Evolutionary conservation across 306 rosid species (phyloP).

Genomic region (Gillenia trifoliata): DNA sequence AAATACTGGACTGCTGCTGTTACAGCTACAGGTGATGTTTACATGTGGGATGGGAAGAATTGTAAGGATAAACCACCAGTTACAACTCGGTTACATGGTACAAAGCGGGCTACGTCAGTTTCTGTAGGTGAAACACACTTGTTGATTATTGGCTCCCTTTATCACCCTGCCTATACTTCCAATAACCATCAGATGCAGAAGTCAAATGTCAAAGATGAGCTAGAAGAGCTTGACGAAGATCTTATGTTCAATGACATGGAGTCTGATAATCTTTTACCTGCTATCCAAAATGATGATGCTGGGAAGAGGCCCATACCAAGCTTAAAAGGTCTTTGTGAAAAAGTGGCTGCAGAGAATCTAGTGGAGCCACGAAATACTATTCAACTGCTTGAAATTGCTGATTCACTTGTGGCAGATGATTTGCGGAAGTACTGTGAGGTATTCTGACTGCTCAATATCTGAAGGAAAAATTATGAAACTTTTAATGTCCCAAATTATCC

Average conservation of each 20-base stretch:
- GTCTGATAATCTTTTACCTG: constrained; percentile 25
- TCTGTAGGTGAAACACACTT: constrained; percentile 93
- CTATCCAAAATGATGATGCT: constrained; percentile 29
- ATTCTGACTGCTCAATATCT: constrained; percentile 8
- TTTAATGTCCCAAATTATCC: not conserved
- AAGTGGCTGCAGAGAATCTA: constrained; percentile 72
- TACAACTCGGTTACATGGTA: constrained; percentile 69
- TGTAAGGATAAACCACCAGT: constrained; percentile 72
- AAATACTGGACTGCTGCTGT: constrained; percentile 89
- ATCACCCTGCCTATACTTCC: constrained; percentile 65
- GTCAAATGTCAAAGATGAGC: constrained; percentile 35
- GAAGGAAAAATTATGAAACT: not conserved
- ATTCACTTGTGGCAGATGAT: constrained; percentile 74
- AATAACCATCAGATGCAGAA: constrained; percentile 35
- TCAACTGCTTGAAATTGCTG: constrained; percentile 85
- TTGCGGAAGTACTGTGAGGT: constrained; percentile 88
- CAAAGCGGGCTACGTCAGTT: constrained; percentile 82
- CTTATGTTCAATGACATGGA: constrained; percentile 55
- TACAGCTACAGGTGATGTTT: constrained; percentile 85
- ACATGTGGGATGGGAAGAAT: constrained; percentile 91
- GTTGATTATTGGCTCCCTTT: constrained; percentile 69
- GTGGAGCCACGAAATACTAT: constrained; percentile 96
- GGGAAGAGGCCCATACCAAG: constrained; percentile 51
- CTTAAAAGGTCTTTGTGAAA: constrained; percentile 84
- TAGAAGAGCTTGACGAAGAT: constrained; percentile 62